Evolutionary conservation across 2,329 filamentous ascomycete species (phyloP).

Genomic region (Neofusicoccum parvum): DNA sequence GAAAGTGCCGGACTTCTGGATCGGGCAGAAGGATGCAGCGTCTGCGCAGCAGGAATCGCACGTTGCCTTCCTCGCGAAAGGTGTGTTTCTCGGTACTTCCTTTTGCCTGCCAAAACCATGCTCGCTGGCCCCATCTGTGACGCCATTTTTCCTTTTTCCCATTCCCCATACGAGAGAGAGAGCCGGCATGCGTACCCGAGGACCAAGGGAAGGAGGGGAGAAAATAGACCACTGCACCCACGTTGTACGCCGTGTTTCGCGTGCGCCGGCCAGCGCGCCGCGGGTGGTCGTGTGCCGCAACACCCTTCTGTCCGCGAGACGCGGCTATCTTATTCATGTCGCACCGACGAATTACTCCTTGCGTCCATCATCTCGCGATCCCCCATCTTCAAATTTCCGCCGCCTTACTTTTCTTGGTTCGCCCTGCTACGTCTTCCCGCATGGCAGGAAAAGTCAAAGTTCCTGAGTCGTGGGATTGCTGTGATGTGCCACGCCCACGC

Average conservation of each 20-base stretch:
- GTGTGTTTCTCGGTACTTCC: background rate
- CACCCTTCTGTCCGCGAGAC: background rate
- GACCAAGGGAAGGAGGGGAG: background rate
- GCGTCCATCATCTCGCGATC: background rate
- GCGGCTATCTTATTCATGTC: background rate
- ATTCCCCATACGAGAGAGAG: background rate
- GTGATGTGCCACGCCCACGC: no score
- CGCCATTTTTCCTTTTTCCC: background rate
- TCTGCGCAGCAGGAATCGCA: background rate
- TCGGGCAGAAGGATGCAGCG: background rate
- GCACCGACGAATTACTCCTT: background rate
- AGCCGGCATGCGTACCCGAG: background rate
- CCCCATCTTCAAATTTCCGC: background rate
- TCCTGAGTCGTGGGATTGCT: no score
- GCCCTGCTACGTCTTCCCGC: background rate
- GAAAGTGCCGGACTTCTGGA: constrained; percentile 2
- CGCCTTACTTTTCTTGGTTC: background rate
- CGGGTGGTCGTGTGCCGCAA: no score
- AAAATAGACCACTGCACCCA: background rate
- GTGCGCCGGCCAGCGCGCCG: background rate
- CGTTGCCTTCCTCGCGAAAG: background rate
- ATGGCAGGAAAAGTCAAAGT: background rate
- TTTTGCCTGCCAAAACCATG: background rate
- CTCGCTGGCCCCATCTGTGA: no score
- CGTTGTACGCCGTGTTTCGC: background rate